A percentile compares a stretch with the other conserved stretches of the same genome.
phyloP scores from a whole-genome alignment of 495 filamentous ascomycete genomes.

The Daldinia concentrica region DNA sequence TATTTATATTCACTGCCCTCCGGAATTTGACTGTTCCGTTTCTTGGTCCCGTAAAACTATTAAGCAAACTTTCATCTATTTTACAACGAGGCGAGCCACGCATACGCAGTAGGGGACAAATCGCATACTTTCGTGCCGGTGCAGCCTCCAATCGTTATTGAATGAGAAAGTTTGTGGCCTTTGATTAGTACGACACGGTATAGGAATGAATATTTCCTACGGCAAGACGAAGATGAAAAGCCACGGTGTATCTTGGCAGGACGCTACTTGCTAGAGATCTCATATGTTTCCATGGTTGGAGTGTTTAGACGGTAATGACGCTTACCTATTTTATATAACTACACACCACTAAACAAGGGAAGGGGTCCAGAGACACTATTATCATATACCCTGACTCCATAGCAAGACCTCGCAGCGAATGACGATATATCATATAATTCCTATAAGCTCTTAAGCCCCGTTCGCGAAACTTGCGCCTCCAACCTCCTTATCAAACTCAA shows the following conservation, averaged over 20 bases:
- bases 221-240: neutral
- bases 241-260: neutral
- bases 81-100: neutral
- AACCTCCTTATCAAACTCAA: conserved; percentile 47
- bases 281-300: too few relatives aligned
- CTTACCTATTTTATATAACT: too few relatives aligned
- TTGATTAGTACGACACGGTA: neutral
- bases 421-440: neutral
- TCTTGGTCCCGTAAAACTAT: conserved; percentile 5
- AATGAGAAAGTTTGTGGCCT: neutral
- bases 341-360: neutral
- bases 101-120: neutral
- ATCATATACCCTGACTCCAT: neutral
- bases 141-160: neutral
- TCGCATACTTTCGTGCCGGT: neutral
- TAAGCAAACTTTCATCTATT: neutral
- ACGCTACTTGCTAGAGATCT: too few relatives aligned
- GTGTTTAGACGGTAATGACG: too few relatives aligned
- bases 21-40: conserved; percentile 20
- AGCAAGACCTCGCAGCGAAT: neutral
- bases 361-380: neutral
- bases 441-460: conserved; percentile 27
- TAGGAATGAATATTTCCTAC: neutral
- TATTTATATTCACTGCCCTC: conserved; percentile 24
- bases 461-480: conserved; percentile 44